Evolutionary conservation across 2,329 filamentous ascomycete species (phyloP).

Genomic region (Fusarium armeniacum): DNA sequence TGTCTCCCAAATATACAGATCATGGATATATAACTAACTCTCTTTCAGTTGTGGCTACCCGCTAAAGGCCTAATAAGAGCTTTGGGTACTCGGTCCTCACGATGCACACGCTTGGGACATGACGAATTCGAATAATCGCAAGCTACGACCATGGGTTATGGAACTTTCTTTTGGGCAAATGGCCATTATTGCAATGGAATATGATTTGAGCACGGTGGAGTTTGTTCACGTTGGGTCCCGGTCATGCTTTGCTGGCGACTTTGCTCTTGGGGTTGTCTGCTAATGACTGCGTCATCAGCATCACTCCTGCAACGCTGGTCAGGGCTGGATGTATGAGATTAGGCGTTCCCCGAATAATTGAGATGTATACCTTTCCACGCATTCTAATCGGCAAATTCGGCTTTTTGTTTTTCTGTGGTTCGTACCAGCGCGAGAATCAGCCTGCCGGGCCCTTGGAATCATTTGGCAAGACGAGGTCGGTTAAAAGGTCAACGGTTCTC

Average conservation of each 20-base stretch:
- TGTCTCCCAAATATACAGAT: not conserved
- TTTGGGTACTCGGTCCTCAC: conserved; percentile 49
- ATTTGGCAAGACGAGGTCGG: not conserved
- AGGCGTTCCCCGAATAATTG: conserved; percentile 64
- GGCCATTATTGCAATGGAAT: conserved; percentile 51
- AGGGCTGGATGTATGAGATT: conserved; percentile 60
- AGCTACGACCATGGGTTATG: conserved; percentile 51
- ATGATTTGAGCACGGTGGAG: conserved; percentile 55
- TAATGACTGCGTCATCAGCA: conserved; percentile 38
- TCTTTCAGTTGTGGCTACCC: conserved; percentile 55
- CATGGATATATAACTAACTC: conserved; percentile 24
- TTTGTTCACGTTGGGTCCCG: conserved; percentile 53
- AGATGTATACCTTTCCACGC: conserved; percentile 52
- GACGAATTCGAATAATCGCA: conserved; percentile 49
- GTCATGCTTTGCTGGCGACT: conserved; percentile 49
- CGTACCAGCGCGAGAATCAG: not conserved
- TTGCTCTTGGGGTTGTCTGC: conserved; percentile 36
- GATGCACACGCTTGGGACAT: conserved; percentile 45
- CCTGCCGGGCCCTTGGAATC: not conserved
- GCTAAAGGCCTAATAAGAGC: conserved; percentile 47
- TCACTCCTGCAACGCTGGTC: conserved; percentile 41
- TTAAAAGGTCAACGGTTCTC: not conserved
- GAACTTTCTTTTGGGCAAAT: conserved; percentile 51
- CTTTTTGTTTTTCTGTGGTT: conserved; percentile 3
- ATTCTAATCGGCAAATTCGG: conserved; percentile 3